Conservation (phyloP, 139 green algal species). For the Auxenochlorella pyrenoidosa region DNA sequence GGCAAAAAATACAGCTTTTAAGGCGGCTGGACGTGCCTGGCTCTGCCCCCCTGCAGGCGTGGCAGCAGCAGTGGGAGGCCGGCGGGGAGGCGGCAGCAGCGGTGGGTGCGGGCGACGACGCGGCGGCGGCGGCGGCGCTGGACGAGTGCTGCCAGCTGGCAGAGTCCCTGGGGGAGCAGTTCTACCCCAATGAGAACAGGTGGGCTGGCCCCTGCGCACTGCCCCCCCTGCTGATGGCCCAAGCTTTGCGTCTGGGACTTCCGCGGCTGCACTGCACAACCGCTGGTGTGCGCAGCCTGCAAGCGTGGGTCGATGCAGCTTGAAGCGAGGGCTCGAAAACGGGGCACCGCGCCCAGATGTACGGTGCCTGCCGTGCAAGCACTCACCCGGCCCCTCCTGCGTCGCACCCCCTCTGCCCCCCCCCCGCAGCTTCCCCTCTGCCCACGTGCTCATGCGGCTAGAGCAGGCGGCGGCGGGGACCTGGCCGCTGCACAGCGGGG, state of each 20-base stretch:
- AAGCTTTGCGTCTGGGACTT: too few species aligned
- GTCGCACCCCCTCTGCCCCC: background rate
- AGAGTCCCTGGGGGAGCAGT: constrained; percentile 57
- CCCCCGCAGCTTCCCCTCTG: constrained; percentile 62
- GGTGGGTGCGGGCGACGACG: background rate
- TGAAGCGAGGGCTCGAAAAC: too few species aligned
- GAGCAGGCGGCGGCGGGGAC: constrained; percentile 75
- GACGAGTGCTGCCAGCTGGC: constrained; percentile 48
- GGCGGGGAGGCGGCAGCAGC: background rate
- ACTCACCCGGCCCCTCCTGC: too few species aligned
- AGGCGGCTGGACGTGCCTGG: too few species aligned
- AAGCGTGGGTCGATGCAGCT: too few species aligned
- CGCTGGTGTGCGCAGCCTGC: too few species aligned
- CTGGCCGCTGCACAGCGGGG: constrained; percentile 59
- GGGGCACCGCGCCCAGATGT: too few species aligned
- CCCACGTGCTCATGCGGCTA: constrained; percentile 75
- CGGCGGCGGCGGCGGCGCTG: constrained; percentile 34
- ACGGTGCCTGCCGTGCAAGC: too few species aligned
- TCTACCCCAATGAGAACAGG: constrained; percentile 73
- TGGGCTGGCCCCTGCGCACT: constrained; percentile 7
- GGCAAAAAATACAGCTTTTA: too few species aligned
- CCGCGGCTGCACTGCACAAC: background rate
- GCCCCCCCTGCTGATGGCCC: too few species aligned
- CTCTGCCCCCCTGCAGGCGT: constrained; percentile 5
- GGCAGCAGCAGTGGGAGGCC: constrained; percentile 30